Evolutionary conservation across 1,284 basidiomycete genomes (phyloP), one percentile per base, ranked within the genome.

Genomic region (Trichosporon coremiiforme): DNA sequence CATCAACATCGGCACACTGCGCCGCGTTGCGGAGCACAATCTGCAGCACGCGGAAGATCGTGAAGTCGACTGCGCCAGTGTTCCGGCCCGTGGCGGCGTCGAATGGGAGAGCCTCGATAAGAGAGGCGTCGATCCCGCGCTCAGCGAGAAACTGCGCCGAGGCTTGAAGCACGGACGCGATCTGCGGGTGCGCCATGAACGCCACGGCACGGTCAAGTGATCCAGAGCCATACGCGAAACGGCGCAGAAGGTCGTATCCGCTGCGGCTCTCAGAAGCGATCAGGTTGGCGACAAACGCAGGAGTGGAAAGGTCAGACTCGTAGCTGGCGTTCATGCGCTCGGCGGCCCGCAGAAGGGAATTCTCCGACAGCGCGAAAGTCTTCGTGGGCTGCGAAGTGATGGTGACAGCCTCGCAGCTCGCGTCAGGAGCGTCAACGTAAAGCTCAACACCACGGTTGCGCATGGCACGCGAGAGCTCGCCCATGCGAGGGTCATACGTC

Each of bases 401-500:
- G 31, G 57, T 29, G 22, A 29, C 29, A 8, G 31, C 31, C 25
- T 33, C 50, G 4, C 10, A 33, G 4, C 29, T 29, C 1, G 50
- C 31, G 12, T 53, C 35, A 5, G 68, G 68, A 1, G 70, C 60
- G 20, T 75, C 75, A 20, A 80, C 73, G 41, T 70, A 87, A 41
- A 99, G 87, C 82, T 99, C 97, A 55, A 98, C 87, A 41, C 96
- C 97, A 74, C 97, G 90, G 82, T 99, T 99, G 50, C 97, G 90
- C 97, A 99, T 99, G 0, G 97, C 97, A 47, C 97, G 88, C 8
- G 96, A 98, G 10, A 99, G 86, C 83, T 99, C 97, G 64, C 97
- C 98, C 74, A 91, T 88, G 71, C 90, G 89, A 22, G 94, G 91
- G 79, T 99, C 93, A 69, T 97, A 89, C 4, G 90, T 89, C 94